These are phyloP conservation scores for Podospora australis DNA, from an alignment of 495 filamentous ascomycete species.

Conservation along the genomic window DNA sequence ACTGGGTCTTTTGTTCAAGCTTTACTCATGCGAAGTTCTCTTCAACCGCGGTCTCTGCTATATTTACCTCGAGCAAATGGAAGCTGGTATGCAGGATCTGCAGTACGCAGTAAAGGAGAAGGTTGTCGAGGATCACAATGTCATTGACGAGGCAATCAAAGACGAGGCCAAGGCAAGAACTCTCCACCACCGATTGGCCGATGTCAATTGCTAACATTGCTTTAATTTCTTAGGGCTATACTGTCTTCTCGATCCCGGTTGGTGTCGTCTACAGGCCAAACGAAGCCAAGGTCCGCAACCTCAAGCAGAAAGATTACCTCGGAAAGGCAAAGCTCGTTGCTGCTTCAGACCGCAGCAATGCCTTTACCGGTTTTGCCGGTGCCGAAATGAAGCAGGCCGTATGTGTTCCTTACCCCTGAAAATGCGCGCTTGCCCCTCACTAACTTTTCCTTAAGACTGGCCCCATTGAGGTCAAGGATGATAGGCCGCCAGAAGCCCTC, in stretches of 20 bases:
- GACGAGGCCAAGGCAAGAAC: conserved; percentile 83
- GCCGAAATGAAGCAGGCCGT: conserved; percentile 62
- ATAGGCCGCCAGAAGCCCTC: conserved; percentile 69
- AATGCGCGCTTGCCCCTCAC: neutral
- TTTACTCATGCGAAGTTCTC: conserved; percentile 95
- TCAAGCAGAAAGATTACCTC: conserved; percentile 94
- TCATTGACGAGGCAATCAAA: conserved; percentile 92
- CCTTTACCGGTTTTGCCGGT: conserved; percentile 70
- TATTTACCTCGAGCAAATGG: conserved; percentile 89
- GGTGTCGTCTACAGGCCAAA: conserved; percentile 93
- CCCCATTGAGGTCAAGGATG: conserved; percentile 48
- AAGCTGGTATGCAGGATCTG: conserved; percentile 84
- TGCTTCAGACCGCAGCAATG: conserved; percentile 70
- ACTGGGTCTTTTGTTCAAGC: conserved; percentile 88
- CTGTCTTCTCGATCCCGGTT: conserved; percentile 97
- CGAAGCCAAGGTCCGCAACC: conserved; percentile 94
- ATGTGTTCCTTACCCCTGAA: conserved; percentile 12
- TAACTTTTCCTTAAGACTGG: conserved; percentile 3
- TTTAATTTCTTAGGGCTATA: conserved; percentile 82
- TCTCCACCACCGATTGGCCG: too few species aligned
- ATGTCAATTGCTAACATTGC: conserved; percentile 21
- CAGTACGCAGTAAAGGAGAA: conserved; percentile 93
- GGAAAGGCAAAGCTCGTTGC: conserved; percentile 93
- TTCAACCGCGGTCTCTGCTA: conserved; percentile 98
- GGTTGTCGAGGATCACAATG: conserved; percentile 87